Evolutionary conservation across 306 rosid genomes (phyloP).

Genomic region (Quercus gilva): DNA sequence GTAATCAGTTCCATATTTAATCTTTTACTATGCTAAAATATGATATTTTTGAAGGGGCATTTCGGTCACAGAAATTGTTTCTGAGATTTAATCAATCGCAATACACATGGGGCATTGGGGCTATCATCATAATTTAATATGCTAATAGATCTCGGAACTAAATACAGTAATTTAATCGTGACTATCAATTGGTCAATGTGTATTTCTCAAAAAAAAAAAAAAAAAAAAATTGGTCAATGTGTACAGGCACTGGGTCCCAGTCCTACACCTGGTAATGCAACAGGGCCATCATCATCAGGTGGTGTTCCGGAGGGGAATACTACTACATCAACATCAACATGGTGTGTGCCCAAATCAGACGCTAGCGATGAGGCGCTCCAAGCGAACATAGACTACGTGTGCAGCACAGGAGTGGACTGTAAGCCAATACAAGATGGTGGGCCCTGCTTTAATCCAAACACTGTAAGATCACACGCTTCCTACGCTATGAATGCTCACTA

Average conservation of each 20-base stretch:
- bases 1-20: rapidly evolving
- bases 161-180: not conserved
- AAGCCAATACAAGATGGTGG: conserved; percentile 43
- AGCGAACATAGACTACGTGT: conserved; percentile 50
- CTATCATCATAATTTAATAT: not conserved
- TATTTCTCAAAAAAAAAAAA: too few species aligned
- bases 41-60: too few species aligned
- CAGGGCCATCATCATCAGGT: conserved; percentile 7
- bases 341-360: conserved; percentile 47
- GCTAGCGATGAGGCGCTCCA: conserved; percentile 36
- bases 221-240: too few species aligned
- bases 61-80: too few species aligned
- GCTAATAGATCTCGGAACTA: not conserved
- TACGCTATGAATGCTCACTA: conserved; percentile 57
- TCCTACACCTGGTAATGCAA: not conserved
- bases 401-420: conserved; percentile 48
- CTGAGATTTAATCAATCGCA: not conserved
- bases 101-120: too few species aligned
- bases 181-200: not conserved
- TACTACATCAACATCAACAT: not conserved
- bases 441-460: conserved; percentile 47
- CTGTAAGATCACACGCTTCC: conserved; percentile 48
- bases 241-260: conserved; percentile 10
- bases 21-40: too few species aligned
- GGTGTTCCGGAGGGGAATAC: not conserved